Evolutionary conservation across 106 monocot genomes (phyloP).

Genomic region (Triglochin maritima): DNA sequence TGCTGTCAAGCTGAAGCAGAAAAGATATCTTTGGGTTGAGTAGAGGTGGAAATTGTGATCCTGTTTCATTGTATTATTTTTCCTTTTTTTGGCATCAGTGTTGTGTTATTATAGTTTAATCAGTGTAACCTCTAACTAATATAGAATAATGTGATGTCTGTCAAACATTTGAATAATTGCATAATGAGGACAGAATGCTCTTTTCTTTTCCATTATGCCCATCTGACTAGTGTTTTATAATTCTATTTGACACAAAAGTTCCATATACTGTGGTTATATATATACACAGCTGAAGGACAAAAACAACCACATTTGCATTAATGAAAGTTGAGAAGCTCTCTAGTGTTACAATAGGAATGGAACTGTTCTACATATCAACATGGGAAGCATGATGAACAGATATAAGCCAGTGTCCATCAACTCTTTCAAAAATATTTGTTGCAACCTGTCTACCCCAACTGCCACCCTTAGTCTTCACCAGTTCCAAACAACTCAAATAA

Average conservation of each 20-base stretch:
- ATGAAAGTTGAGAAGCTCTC: too few relatives aligned
- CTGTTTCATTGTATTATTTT: background rate
- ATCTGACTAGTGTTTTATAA: too few relatives aligned
- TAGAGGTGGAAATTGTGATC: background rate
- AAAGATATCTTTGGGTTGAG: background rate
- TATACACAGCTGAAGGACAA: background rate
- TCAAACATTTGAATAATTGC: too few relatives aligned
- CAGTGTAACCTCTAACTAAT: too few relatives aligned
- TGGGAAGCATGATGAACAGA: conserved; percentile 95
- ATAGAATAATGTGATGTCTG: too few relatives aligned
- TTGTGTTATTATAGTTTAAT: too few relatives aligned
- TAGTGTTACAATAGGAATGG: background rate
- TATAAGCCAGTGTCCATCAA: conserved; percentile 72
- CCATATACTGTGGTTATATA: too few relatives aligned
- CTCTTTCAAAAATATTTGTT: conserved; percentile 84
- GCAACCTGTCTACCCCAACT: conserved; percentile 93
- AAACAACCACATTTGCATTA: background rate
- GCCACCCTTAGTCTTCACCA: conserved; percentile 76
- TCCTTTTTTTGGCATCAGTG: background rate
- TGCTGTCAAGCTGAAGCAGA: background rate
- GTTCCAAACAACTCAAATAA: conserved; percentile 84
- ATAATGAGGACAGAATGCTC: too few relatives aligned
- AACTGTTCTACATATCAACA: conserved; percentile 30
- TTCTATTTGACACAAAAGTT: too few relatives aligned
- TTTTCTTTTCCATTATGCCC: too few relatives aligned